These are phyloP conservation scores for Metrosideros polymorpha DNA, from an alignment of 441 rosid genomes.

Conservation along the genomic window DNA sequence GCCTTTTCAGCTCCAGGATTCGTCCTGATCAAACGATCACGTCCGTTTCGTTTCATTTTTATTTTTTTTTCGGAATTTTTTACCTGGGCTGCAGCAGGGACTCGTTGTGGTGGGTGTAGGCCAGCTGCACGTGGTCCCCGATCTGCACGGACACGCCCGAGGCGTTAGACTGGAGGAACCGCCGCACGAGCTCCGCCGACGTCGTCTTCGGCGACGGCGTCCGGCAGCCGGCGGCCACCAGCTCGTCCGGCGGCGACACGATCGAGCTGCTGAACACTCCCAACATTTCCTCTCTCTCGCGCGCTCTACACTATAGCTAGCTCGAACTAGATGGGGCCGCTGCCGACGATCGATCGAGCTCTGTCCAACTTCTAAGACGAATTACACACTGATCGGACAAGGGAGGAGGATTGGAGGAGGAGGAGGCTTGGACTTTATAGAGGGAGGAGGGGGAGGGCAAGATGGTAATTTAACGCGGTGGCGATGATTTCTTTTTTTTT, in stretches of 20 bases:
- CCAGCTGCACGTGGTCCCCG: slow-evolving; percentile 65
- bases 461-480: neutral
- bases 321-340: neutral
- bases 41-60: neutral
- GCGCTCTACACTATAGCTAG: neutral
- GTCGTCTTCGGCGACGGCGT: slow-evolving; percentile 87
- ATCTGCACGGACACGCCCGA: slow-evolving; percentile 59
- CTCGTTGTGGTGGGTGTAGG: slow-evolving; percentile 69
- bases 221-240: slow-evolving; percentile 88
- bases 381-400: neutral
- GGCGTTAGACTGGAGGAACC: slow-evolving; percentile 44
- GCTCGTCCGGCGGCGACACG: slow-evolving; percentile 84
- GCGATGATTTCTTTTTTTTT: neutral
- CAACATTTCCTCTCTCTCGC: slow-evolving; percentile 39
- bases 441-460: neutral
- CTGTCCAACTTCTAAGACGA: neutral
- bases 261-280: slow-evolving; percentile 78
- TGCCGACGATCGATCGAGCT: neutral
- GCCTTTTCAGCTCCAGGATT: neutral
- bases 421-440: neutral
- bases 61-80: neutral
- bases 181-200: slow-evolving; percentile 43
- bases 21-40: neutral
- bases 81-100: slow-evolving; percentile 70
- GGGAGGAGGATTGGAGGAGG: neutral